These are phyloP conservation scores for Zalaria obscura DNA, from an alignment of 2,329 filamentous ascomycete genomes.

Conservation along the genomic window DNA sequence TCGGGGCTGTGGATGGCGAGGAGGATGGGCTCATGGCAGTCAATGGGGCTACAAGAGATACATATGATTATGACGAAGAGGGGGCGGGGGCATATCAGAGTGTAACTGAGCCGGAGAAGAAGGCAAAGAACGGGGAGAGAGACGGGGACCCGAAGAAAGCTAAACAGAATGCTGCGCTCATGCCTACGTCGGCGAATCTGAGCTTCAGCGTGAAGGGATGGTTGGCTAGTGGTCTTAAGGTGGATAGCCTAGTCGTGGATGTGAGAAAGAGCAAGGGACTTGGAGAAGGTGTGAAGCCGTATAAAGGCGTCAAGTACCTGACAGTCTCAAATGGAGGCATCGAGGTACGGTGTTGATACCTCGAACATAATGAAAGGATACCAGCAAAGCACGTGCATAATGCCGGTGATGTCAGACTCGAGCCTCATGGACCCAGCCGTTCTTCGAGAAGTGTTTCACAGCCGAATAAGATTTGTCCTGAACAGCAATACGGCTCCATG, in stretches of 20 bases:
- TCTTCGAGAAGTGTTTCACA: neutral
- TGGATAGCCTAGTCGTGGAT: slow-evolving; percentile 48
- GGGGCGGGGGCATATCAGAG: slow-evolving; percentile 5
- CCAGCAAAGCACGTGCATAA: neutral
- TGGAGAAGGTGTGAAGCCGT: slow-evolving; percentile 79
- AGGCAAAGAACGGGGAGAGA: slow-evolving; percentile 7
- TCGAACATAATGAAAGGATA: neutral
- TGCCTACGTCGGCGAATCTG: slow-evolving; percentile 31
- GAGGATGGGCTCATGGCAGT: slow-evolving; percentile 25
- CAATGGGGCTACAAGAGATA: slow-evolving; percentile 27
- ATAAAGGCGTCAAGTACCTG: slow-evolving; percentile 96
- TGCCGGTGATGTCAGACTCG: no score
- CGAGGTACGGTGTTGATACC: slow-evolving; percentile 27
- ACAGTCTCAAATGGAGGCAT: slow-evolving; percentile 50
- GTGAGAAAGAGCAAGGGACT: slow-evolving; percentile 72
- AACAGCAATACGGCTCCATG: neutral
- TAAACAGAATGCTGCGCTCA: slow-evolving; percentile 40
- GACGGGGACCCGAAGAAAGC: slow-evolving; percentile 37
- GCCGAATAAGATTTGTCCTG: neutral
- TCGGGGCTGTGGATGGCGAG: slow-evolving; percentile 43
- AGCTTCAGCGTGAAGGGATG: slow-evolving; percentile 45
- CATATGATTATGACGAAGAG: slow-evolving; percentile 23
- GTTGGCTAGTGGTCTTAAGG: slow-evolving; percentile 49
- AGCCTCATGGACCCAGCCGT: no score
- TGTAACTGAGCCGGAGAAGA: neutral